Percentiles rank a stretch among this genome's conserved stretches.
Conservation (phyloP, 2,329 filamentous ascomycete genomes). For the Ophiostoma australiae region DNA sequence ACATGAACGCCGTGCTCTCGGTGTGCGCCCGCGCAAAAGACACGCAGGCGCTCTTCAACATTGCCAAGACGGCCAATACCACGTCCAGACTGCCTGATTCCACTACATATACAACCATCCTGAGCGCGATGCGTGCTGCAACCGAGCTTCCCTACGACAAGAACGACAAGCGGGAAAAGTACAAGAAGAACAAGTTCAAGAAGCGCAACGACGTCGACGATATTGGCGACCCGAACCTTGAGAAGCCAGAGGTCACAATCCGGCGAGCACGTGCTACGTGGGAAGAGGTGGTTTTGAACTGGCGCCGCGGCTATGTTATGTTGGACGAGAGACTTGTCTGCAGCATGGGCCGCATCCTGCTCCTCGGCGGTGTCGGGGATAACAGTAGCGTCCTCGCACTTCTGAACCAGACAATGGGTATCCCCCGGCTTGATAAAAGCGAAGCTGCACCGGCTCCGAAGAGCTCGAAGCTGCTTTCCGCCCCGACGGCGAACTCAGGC, state of each 20-base stretch:
- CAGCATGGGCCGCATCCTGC: slow-evolving; percentile 74
- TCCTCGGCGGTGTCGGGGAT: slow-evolving; percentile 59
- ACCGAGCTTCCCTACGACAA: slow-evolving; percentile 26
- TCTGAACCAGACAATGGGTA: slow-evolving; percentile 74
- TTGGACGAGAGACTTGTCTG: slow-evolving; percentile 77
- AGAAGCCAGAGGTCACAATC: slow-evolving; percentile 46
- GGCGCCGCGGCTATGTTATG: slow-evolving; percentile 63
- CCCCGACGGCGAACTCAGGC: not conserved
- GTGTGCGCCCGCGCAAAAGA: slow-evolving; percentile 72
- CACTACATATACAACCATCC: slow-evolving; percentile 74
- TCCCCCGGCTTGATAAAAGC: slow-evolving; percentile 50
- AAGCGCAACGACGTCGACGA: slow-evolving; percentile 3
- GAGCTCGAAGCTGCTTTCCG: not conserved
- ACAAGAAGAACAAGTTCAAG: slow-evolving; percentile 26
- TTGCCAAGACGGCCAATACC: slow-evolving; percentile 67
- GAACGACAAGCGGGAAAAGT: slow-evolving; percentile 31
- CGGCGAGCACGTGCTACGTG: slow-evolving; percentile 69
- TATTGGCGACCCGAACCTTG: slow-evolving; percentile 19
- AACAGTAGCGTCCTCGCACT: slow-evolving; percentile 69
- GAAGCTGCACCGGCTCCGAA: not conserved
- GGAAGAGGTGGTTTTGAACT: slow-evolving; percentile 72
- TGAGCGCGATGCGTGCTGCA: slow-evolving; percentile 65
- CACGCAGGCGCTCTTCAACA: slow-evolving; percentile 73
- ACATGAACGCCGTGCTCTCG: slow-evolving; percentile 82
- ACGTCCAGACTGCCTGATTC: slow-evolving; percentile 59